A percentile compares a stretch with the other conserved stretches of the same genome.
phyloP scores from a whole-genome alignment of 192 early-diverging fungal species.

The Mortierella hygrophila region DNA sequence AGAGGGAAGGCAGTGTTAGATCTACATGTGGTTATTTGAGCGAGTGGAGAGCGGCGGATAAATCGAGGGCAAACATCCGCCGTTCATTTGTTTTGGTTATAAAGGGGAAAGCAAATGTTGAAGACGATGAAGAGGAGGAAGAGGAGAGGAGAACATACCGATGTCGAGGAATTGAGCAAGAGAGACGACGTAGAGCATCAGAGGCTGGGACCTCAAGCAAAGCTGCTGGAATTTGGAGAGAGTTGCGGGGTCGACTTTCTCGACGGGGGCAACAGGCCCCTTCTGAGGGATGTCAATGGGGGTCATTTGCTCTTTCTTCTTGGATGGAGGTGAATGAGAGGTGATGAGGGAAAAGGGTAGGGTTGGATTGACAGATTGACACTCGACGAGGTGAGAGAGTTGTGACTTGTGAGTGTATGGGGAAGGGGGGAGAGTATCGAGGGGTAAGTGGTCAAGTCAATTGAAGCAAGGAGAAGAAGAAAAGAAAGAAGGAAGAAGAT shows the following conservation, averaged over 20 bases:
- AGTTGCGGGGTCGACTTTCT: not conserved
- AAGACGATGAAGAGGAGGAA: not conserved
- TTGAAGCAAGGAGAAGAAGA: not conserved
- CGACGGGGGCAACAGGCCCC: conserved; percentile 1
- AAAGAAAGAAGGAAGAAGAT: conserved; percentile 3
- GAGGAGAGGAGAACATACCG: conserved; percentile 16
- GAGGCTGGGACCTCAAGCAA: conserved; percentile 24
- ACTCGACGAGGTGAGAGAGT: not conserved
- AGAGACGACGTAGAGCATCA: conserved; percentile 53
- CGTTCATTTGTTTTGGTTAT: not conserved
- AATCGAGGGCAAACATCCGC: not conserved
- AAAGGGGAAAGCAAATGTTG: not conserved
- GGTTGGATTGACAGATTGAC: not conserved
- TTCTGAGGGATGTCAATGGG: conserved; percentile 20
- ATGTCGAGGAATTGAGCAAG: conserved; percentile 54
- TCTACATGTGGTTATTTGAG: conserved; percentile 3
- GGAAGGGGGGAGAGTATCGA: not conserved
- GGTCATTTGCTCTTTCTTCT: not conserved
- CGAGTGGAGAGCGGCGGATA: not conserved
- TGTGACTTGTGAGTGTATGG: too few species aligned
- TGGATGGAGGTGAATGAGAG: not conserved
- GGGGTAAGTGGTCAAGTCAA: not conserved
- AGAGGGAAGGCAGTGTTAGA: not conserved
- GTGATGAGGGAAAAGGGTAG: not conserved
- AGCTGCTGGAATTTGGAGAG: conserved; percentile 28